phyloP scores from a whole-genome alignment of 1,284 basidiomycete species.

The Ustilago lituana region DNA sequence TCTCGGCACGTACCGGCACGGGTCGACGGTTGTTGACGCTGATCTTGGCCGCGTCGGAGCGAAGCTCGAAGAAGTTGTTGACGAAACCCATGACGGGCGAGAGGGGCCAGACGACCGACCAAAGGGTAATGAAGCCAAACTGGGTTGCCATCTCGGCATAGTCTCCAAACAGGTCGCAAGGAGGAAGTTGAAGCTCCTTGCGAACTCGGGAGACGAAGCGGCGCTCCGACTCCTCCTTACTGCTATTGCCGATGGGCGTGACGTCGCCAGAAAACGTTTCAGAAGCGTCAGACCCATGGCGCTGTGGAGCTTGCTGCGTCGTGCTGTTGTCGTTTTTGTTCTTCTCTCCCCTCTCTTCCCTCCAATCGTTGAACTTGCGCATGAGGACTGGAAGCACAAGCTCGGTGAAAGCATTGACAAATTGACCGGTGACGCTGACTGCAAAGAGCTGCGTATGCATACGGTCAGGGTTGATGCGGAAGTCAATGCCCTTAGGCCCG shows the following conservation, averaged over 20 bases:
- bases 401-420: constrained; percentile 82
- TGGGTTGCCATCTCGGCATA: constrained; percentile 93
- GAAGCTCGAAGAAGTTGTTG: constrained; percentile 90
- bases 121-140: constrained; percentile 83
- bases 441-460: constrained; percentile 94
- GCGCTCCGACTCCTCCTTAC: constrained; percentile 71
- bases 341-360: constrained; percentile 23
- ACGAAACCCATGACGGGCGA: constrained; percentile 71
- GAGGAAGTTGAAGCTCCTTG: constrained; percentile 80
- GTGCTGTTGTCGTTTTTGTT: constrained; percentile 3
- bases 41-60: constrained; percentile 95
- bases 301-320: neutral
- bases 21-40: constrained; percentile 84
- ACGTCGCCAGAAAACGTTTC: constrained; percentile 15
- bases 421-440: constrained; percentile 90
- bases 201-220: constrained; percentile 81
- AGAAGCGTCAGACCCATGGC: constrained; percentile 8
- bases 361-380: constrained; percentile 68
- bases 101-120: constrained; percentile 94
- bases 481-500: constrained; percentile 44
- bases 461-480: constrained; percentile 72
- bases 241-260: constrained; percentile 6
- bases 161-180: constrained; percentile 76
- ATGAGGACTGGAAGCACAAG: constrained; percentile 76
- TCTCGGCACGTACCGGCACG: constrained; percentile 84